Evolutionary conservation across 306 rosid species (phyloP), one percentile per base, ranked within the genome.

Genomic region (Astragalus glycyphyllos): DNA sequence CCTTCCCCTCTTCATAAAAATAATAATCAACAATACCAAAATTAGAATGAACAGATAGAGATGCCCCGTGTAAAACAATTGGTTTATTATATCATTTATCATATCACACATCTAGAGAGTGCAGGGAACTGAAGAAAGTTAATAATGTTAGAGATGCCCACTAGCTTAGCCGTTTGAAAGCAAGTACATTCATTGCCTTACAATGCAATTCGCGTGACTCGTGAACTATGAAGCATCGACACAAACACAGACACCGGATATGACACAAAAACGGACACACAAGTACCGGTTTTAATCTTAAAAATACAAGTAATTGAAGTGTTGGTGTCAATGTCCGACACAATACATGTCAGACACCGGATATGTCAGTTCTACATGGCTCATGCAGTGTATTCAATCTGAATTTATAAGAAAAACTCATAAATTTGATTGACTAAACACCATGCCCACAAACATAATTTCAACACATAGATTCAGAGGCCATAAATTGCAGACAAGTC

Each of bases 1-100:
- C 97, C 99, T 82, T 94, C 97, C 87, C 96, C 97, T 85, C 99
- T 91, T 80, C 81, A 84, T 77, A 72, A 78, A 76, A 79, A 80
- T 29, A 76, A 61, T 66, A 72, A 86, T 54, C 73, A 77, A 74
- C 44, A 77, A 65, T 47, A 75, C 32, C 53, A n/a, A 51, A 1
- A 72, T 72, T 56, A 62, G 51, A 74, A 51, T 26, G 35, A 10
- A 67, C 65, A 44, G 34, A 65, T n/a, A n/a, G n/a, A n/a, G n/a
- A n/a, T n/a, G n/a, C 67, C 38, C 48, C 4, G 4, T 8, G 4
- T 2, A 51, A 59, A 74, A 65, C 47, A 70, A 68, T 14, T 41
- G 29, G 13, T 6, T 32, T 23, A 11, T 15, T 14, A 23, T 45
- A 40, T 11, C 13, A 49, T 69, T 23, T 34, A 34, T 51, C 3